Evolutionary conservation across 495 filamentous ascomycete genomes (phyloP), one percentile per base, ranked within the genome.

Genomic region (Usnea hakonensis): DNA sequence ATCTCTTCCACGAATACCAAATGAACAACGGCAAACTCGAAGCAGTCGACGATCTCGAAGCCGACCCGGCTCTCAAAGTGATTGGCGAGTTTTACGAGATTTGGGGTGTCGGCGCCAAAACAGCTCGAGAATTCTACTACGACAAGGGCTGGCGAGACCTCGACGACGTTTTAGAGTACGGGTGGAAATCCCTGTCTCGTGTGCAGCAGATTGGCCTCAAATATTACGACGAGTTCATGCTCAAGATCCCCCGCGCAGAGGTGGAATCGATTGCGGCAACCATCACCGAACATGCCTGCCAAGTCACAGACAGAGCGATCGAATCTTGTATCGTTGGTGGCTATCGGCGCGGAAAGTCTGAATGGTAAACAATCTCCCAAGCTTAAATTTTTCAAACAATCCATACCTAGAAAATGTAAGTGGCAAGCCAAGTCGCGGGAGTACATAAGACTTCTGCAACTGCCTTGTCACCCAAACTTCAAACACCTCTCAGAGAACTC

Each of bases 151-250:
- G 90, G 89, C 77, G 77, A 35, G 81, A 86, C 53, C 78, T 91
- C 1, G 91, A 97, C 68, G 92, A 97, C 67, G 77, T 97, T 9
- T 77, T 96, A 60, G 87, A 95, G 67, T 77, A 86, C 65, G 91
- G 89, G 30, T 98, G 95, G 95, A 68, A 78, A 41, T 73, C 65
- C 1, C 78, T 97, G 0, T 86, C 78, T 0, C 82, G 91, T 19
- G 88, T 88, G 2, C 92, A 95, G 71, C 91, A 97, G 70, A 95
- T 98, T 53, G 94, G 94, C 1, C 72, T 97, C n/a, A 97, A 97
- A 70, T 97, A 86, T 71, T 96, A 92, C 70, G 89, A 69, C 40
- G 94, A 97, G 58, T 88, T 98, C 50, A 78, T 82, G 38, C 71
- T 77, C 26, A 81, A 80, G 37, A 88, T 98, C 21, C 80, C 91